Base-by-base conservation (phyloP, 441 rosid genomes). In the Gossypium gossypioides region DNA sequence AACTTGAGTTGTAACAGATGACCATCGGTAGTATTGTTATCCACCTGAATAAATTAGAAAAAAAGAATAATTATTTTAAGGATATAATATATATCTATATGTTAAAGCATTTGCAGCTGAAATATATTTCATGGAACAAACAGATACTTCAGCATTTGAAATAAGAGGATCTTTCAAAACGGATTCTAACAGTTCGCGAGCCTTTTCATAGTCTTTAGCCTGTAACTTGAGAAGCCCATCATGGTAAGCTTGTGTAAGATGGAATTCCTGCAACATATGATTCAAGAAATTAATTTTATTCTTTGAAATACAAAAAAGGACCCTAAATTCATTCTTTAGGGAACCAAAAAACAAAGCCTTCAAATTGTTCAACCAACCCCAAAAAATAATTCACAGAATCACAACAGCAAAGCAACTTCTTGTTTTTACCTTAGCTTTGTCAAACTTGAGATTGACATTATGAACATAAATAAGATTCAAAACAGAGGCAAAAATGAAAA, bases 1-100 rank as follows among this genome's bases (percentile, higher is more conserved):
- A 63, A 88, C 99, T 97, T 96, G 79, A 93, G 96, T 81, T 96
- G 96, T 82, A 87, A 86, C 72, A 91, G 81, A 84, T 96, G 97
- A 79, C 87, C 84, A 50, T 91, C 97, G 40, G 85, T 87, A 16
- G 91, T 82, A 77, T 77, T 84, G 77, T 82, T 77, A 78, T 88
- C 85, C 42, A 76, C 96, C 99, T 93, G 85, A 74, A 74, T 27
- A 51, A 51, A 51, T 25, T 1, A 56, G 64, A 24, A 40, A 74
- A 2, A 4, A 52, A 21, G 4, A 55, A 55, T 19, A 34, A 4
- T 61, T 72, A 74, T 37, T 51, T 57, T 2, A 6, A 6, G 34
- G 22, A 29, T 15, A 62, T 46, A 29, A 9, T 34, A 34, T 34
- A 34, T 7, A 34, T 34, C 2, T 34, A 34, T 34, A 72, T 50